Evolutionary conservation across 2,329 filamentous ascomycete species (phyloP), one percentile per base, ranked within the genome.

Genomic region (Nemania serpens): DNA sequence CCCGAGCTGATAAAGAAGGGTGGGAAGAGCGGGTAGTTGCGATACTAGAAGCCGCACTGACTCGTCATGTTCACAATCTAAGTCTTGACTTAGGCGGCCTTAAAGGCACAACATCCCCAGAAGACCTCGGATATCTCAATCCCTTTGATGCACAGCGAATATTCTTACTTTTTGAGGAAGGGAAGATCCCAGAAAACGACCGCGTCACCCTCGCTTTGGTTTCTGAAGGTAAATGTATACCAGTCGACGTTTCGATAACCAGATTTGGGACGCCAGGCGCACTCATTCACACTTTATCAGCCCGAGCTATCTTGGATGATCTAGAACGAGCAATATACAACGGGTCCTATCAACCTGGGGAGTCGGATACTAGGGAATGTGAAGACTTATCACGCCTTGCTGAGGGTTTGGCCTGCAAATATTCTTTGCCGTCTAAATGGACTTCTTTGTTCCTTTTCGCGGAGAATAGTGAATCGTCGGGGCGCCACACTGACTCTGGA

Each of bases 31-130:
- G 60, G 2, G 22, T 62, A 5, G 55, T 66, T 12, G 46, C 59
- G 13, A 66, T 68, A 58, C 15, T 66, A 11, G 63, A 62, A 49
- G 58, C 66, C 18, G 66, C 62, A 2, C 50, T 63, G 11, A 61
- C 59, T n/a, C 51, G 7, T 2, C 65, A 66, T 29, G 37, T 50
- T 15, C 22, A 22, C 12, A n/a, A 36, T 20, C 11, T 61, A 12
- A 37, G 46, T 25, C 20, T 66, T 13, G 58, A 58, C 11, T 5
- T 65, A 10, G 25, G 20, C n/a, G 43, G 37, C 9, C 18, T 55
- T n/a, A 17, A n/a, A 17, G 59, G 45, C 12, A 48, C 51, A 11
- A 55, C 50, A 22, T 61, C 65, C 5, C 65, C 62, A 37, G 20
- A 18, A 33, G 36, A 61, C 29, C 37, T 65, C 3, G n/a, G 20